Evolutionary conservation across 2,329 filamentous ascomycete species (phyloP).

Genomic region (Aureobasidium zeae): DNA sequence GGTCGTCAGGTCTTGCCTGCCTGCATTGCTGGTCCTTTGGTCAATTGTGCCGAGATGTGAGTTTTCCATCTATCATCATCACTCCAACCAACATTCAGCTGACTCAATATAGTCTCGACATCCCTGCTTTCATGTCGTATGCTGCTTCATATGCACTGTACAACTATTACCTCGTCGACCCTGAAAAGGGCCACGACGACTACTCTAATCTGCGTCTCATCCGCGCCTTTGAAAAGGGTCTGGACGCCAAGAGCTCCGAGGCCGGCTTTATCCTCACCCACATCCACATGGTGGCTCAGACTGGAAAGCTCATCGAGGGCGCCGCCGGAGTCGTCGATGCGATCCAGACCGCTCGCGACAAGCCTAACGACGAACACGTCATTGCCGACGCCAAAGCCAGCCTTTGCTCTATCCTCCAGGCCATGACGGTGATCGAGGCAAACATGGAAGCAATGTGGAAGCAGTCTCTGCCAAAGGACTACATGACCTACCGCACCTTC

Average conservation of each 20-base stretch:
- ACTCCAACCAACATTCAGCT: constrained; percentile 18
- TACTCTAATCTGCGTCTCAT: constrained; percentile 68
- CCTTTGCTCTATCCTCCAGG: constrained; percentile 24
- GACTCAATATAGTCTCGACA: constrained; percentile 47
- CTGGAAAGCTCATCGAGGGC: constrained; percentile 65
- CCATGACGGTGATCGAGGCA: constrained; percentile 27
- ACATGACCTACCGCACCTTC: constrained; percentile 87
- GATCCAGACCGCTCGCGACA: constrained; percentile 21
- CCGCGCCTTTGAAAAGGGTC: constrained; percentile 81
- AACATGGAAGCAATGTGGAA: constrained; percentile 62
- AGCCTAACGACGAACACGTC: constrained; percentile 10
- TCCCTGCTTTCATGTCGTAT: constrained; percentile 70
- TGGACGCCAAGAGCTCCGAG: constrained; percentile 79
- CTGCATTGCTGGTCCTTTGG: constrained; percentile 70
- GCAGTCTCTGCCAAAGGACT: constrained; percentile 72
- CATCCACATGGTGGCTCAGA: constrained; percentile 89
- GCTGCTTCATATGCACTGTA: constrained; percentile 54
- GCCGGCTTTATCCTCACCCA: constrained; percentile 95
- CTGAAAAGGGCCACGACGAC: constrained; percentile 40
- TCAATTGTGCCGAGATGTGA: constrained; percentile 76
- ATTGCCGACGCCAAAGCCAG: constrained; percentile 19
- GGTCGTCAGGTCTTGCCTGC: constrained; percentile 64
- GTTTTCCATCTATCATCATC: constrained; percentile 30
- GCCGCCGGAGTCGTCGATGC: constrained; percentile 57
- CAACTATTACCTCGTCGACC: constrained; percentile 53